Evolutionary conservation across 129 eudicot species (phyloP).

Genomic region (carrot (Daucus carota)): DNA sequence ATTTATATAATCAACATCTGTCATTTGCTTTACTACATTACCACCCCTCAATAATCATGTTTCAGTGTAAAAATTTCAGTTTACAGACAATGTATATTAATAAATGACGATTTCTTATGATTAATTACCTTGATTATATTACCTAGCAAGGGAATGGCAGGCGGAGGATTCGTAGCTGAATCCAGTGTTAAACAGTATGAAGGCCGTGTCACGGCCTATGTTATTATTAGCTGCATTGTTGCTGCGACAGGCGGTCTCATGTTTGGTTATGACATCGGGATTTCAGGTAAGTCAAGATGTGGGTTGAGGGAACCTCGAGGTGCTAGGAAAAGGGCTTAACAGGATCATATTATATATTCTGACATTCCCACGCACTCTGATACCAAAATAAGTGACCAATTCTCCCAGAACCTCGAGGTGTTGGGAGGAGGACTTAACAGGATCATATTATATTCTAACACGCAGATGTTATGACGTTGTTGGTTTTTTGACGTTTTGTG

Average conservation of each 20-base stretch:
- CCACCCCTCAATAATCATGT: not conserved
- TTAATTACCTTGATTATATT: not conserved
- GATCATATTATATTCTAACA: too few relatives aligned
- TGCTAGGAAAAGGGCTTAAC: too few relatives aligned
- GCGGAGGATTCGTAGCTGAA: constrained; percentile 19
- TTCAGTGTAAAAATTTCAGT: not conserved
- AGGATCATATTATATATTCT: too few relatives aligned
- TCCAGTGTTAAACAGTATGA: constrained; percentile 15
- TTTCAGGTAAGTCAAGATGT: constrained; percentile 14
- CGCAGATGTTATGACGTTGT: not conserved
- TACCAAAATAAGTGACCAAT: too few relatives aligned
- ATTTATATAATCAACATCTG: not conserved
- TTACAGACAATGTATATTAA: not conserved
- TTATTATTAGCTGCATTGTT: constrained; percentile 32
- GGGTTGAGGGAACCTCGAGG: not conserved
- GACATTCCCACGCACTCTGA: too few relatives aligned
- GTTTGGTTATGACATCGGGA: constrained; percentile 35
- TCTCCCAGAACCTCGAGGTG: too few relatives aligned
- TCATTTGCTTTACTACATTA: not conserved
- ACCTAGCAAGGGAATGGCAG: constrained; percentile 24
- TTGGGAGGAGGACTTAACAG: too few relatives aligned
- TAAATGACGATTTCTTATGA: not conserved
- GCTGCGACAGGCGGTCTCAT: constrained; percentile 39
- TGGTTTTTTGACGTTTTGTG: not conserved
- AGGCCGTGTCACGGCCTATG: constrained; percentile 27